phyloP scores from a whole-genome alignment of 1,284 basidiomycete species.

The Vanrija sp. region DNA sequence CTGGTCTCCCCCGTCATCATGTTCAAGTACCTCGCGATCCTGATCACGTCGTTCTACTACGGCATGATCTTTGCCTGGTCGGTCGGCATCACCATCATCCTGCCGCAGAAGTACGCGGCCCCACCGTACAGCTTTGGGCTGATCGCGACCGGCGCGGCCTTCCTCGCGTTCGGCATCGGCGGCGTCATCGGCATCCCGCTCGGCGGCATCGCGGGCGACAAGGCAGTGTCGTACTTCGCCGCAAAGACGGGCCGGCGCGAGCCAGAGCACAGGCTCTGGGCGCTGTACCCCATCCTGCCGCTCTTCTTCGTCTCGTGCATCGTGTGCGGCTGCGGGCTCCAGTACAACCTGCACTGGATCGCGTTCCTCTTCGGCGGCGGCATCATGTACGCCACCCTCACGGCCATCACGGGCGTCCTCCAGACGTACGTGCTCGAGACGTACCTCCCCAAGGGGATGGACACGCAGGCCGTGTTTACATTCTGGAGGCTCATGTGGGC shows the following conservation, averaged over 20 bases:
- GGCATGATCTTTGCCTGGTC: conserved; percentile 43
- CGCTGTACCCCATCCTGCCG: conserved; percentile 16
- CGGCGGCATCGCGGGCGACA: conserved; percentile 39
- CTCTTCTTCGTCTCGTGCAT: conserved; percentile 37
- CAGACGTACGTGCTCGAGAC: conserved; percentile 43
- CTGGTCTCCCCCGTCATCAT: conserved; percentile 34
- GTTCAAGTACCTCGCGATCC: conserved; percentile 25
- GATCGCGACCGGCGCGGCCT: conserved; percentile 35
- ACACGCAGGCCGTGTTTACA: conserved; percentile 45
- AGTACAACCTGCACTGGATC: conserved; percentile 39
- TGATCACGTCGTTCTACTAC: conserved; percentile 39
- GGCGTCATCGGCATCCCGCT: conserved; percentile 42
- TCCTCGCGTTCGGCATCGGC: conserved; percentile 42
- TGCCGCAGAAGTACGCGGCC: conserved; percentile 36
- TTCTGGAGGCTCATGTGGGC: conserved; percentile 48
- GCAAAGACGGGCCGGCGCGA: conserved; percentile 32
- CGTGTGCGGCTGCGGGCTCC: conserved; percentile 36
- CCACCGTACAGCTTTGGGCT: conserved; percentile 39
- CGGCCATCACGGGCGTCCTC: conserved; percentile 26
- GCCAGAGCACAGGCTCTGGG: conserved; percentile 46
- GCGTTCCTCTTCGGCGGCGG: conserved; percentile 40
- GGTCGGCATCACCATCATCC: conserved; percentile 42
- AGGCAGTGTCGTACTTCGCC: conserved; percentile 32
- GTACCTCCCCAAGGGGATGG: conserved; percentile 34
- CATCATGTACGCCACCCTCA: conserved; percentile 38